phyloP scores from a whole-genome alignment of 2,329 filamentous ascomycete species.

The Pseudopyricularia cyperi region DNA sequence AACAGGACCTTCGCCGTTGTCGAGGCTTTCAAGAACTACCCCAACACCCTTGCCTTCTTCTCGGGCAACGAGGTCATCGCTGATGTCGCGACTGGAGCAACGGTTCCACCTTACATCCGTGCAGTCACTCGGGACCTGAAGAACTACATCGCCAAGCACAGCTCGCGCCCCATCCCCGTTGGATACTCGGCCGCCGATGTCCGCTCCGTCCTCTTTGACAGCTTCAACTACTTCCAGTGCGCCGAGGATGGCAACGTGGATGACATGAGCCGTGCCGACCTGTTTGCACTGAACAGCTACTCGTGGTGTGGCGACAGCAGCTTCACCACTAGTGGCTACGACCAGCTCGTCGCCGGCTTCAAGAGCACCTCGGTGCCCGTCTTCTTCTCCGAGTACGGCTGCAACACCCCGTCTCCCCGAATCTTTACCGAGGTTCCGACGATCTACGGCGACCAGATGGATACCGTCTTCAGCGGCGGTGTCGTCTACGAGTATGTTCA shows the following conservation, averaged over 20 bases:
- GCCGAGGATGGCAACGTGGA: conserved; percentile 35
- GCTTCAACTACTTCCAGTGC: conserved; percentile 66
- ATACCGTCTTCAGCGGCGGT: conserved; percentile 54
- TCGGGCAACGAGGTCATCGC: conserved; percentile 71
- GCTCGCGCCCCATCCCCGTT: conserved; percentile 56
- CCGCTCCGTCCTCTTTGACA: conserved; percentile 57
- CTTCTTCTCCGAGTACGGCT: conserved; percentile 75
- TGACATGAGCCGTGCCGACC: conserved; percentile 53
- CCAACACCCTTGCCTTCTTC: conserved; percentile 61
- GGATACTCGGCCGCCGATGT: conserved; percentile 76
- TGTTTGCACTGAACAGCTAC: conserved; percentile 69
- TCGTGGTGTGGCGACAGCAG: conserved; percentile 48
- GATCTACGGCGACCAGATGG: conserved; percentile 63
- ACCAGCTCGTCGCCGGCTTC: conserved; percentile 50
- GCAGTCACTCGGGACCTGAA: conserved; percentile 70
- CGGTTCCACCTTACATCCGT: conserved; percentile 57
- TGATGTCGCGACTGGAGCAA: conserved; percentile 42
- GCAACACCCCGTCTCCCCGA: conserved; percentile 59
- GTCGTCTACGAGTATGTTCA: conserved; percentile 73
- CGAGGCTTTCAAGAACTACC: conserved; percentile 54
- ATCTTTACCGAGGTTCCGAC: conserved; percentile 62
- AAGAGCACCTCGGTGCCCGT: conserved; percentile 49
- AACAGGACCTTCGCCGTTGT: conserved; percentile 56
- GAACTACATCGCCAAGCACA: conserved; percentile 63
- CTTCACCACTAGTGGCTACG: conserved; percentile 40